These are phyloP conservation scores for Hamamelis virginiana DNA, from an alignment of 164 flowering plant genomes.

Conservation along the genomic window DNA sequence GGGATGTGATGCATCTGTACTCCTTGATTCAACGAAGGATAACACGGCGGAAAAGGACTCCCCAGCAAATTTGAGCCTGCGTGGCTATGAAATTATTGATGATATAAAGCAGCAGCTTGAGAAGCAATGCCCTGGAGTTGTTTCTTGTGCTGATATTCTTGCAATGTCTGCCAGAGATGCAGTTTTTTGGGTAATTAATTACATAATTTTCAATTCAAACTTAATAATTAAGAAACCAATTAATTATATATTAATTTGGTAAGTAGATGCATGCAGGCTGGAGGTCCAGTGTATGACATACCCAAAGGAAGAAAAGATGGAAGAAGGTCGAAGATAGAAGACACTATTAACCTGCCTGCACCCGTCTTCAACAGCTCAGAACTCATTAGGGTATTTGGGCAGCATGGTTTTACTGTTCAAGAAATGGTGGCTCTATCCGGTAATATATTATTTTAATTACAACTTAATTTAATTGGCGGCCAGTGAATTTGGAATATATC, in stretches of 20 bases:
- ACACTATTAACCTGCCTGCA: slow-evolving; percentile 65
- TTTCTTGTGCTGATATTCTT: slow-evolving; percentile 86
- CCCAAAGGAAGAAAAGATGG: slow-evolving; percentile 93
- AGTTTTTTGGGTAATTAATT: slow-evolving; percentile 67
- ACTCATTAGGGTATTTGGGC: slow-evolving; percentile 55
- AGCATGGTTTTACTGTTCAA: slow-evolving; percentile 63
- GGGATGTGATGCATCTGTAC: slow-evolving; percentile 94
- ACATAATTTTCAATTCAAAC: no score
- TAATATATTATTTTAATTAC: no score
- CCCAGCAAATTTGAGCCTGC: slow-evolving; percentile 75
- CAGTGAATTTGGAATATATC: no score
- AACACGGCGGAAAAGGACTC: slow-evolving; percentile 87
- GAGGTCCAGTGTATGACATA: slow-evolving; percentile 77
- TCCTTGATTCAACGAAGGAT: slow-evolving; percentile 70
- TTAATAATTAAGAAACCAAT: no score
- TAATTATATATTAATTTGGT: no score
- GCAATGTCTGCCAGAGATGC: slow-evolving; percentile 94
- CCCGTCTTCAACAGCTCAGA: slow-evolving; percentile 60
- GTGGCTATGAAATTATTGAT: slow-evolving; percentile 80
- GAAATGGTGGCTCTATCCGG: slow-evolving; percentile 91
- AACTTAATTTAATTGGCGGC: no score
- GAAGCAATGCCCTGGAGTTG: slow-evolving; percentile 71
- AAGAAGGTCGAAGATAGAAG: slow-evolving; percentile 70
- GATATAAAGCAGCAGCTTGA: slow-evolving; percentile 58
- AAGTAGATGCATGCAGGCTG: no score